Conservation (phyloP, 768 basidiomycete genomes). For the Rhizopogon rudus region DNA sequence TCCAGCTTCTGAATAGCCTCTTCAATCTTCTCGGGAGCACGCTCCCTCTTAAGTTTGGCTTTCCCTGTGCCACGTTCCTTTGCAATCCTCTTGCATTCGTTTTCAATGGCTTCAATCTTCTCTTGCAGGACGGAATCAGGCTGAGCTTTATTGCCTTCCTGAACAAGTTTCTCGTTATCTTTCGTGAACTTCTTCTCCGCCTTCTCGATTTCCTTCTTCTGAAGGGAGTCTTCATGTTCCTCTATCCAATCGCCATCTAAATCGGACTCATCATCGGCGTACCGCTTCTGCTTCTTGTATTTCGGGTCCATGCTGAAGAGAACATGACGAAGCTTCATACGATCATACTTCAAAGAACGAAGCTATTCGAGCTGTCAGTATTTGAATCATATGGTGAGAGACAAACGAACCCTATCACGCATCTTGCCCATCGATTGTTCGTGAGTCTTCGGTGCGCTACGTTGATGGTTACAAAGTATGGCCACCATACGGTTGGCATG, state of each 20-base stretch:
- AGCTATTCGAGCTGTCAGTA: constrained; percentile 45
- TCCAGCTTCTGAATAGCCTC: constrained; percentile 80
- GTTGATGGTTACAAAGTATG: constrained; percentile 98
- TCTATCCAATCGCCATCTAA: constrained; percentile 90
- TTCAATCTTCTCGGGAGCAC: constrained; percentile 72
- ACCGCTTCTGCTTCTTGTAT: constrained; percentile 77
- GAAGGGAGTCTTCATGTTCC: constrained; percentile 71
- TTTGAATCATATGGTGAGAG: not conserved
- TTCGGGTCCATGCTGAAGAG: constrained; percentile 75
- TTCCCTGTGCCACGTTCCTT: constrained; percentile 81
- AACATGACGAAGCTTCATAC: constrained; percentile 92
- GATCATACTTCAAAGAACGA: constrained; percentile 88
- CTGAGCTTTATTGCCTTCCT: constrained; percentile 60
- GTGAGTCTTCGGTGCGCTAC: constrained; percentile 88
- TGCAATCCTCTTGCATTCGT: constrained; percentile 67
- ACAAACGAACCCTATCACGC: constrained; percentile 69
- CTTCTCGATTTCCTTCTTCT: constrained; percentile 83
- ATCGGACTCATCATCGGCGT: constrained; percentile 84
- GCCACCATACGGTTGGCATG: constrained; percentile 96
- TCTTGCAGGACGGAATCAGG: constrained; percentile 63
- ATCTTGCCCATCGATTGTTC: constrained; percentile 94
- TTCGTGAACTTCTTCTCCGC: constrained; percentile 91
- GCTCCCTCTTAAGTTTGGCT: constrained; percentile 61
- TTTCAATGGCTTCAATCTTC: constrained; percentile 64
- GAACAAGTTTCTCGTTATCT: constrained; percentile 83